Base-by-base conservation (phyloP, 2,329 filamentous ascomycete species). In the Venturia effusa region DNA sequence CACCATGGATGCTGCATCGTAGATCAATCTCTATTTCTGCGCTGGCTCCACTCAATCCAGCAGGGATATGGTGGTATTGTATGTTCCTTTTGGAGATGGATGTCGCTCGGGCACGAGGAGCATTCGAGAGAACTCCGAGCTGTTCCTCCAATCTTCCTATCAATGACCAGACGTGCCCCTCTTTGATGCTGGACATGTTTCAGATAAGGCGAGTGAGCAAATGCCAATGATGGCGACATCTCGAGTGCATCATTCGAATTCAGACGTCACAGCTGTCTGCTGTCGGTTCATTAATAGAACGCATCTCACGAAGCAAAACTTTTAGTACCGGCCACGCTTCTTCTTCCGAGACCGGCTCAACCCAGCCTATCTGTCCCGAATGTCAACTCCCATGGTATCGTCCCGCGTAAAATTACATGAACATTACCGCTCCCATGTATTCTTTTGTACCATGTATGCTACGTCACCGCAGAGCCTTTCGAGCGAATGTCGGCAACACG, bases 401-500 rank as follows among this genome's bases (percentile, higher is more conserved):
- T 57, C 15, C 51, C 51, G 30, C 51, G n/a, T 55, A 55, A 55
- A 55, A 55, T 27, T 57, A 57, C 27, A 57, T 34, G 48, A 34
- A 34, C 51, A 57, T 61, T 37, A 19, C 39, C 41, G 6, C 24
- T 27, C 39, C 10, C 2, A 13, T 24, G 5, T 54, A 4, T 39
- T 22, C n/a, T 62, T 10, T 62, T 32, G n/a, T 24, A 22, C 24
- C 61, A 30, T 34, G 17, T 4, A 24, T 63, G 1, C 17, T 41
- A 5, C 60, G 40, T 64, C 63, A 64, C 37, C 64, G 64, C 70
- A 87, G 75, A 66, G 81, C 83, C 84, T 93, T 88, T 76, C 90
- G 86, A 65, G 93, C 93, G 77, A 97, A 99, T 75, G 85, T 97
- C 67, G 94, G 94, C 75, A 99, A 83, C 67, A 97, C 79, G 77